Evolutionary conservation across 768 basidiomycete species (phyloP), one percentile per base, ranked within the genome.

Genomic region (Cystofilobasidium bisporidii): DNA sequence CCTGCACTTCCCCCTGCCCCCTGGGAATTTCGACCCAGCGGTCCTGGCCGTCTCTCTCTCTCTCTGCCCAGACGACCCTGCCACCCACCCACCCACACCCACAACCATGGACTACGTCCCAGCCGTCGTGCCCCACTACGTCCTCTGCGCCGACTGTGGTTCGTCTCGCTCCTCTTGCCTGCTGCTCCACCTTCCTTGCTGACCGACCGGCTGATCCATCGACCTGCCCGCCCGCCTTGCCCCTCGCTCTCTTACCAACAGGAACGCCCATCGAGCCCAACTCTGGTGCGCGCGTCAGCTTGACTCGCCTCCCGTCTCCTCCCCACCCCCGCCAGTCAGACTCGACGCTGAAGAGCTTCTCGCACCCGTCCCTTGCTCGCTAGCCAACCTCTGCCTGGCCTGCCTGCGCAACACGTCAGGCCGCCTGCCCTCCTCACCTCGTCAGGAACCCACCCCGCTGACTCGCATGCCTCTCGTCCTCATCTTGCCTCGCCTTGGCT

Each of bases 141-240:
- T 91, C 12, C 83, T 91, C 14, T 92, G 90, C 71, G 90, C 90
- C 6, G 90, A 91, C 78, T 92, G 90, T 73, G 90, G 90, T 84
- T 75, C 69, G 83, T 70, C n/a, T n/a, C n/a, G 36, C 47, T 72
- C 3, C 10, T 6, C 33, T 28, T 32, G 8, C 11, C 22, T n/a
- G 48, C 48, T 50, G 14, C 48, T 14, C 28, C 53, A 1, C 36
- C 32, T 14, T 5, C 28, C n/a, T 22, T 20, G 17, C 18, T 22
- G 18, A 41, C n/a, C 2, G n/a, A 62, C 43, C 32, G 15, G 41
- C 41, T 60, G 38, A 60, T 38, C 17, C 40, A 45, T 36, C 6
- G 11, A 1, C 26, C 57, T 50, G 5, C 22, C 53, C 15, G 15
- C 30, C n/a, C 28, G 3, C 18, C 22, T 63, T 33, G 32, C 33